These are phyloP conservation scores for Fusarium udum DNA, from an alignment of 2,329 filamentous ascomycete species.

Conservation along the genomic window DNA sequence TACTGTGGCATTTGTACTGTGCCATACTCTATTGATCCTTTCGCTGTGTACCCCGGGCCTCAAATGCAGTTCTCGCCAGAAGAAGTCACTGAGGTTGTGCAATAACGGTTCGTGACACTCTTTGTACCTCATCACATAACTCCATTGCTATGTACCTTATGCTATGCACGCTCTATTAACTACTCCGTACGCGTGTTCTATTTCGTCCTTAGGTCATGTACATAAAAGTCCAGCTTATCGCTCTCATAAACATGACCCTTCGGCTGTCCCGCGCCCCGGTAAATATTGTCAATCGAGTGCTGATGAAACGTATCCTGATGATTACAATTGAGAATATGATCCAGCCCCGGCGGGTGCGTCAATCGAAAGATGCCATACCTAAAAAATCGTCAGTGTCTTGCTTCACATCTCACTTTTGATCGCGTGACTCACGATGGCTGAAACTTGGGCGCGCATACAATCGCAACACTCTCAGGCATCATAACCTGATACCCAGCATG, in stretches of 20 bases:
- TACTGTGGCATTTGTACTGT: not conserved
- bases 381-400: not conserved
- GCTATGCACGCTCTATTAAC: constrained; percentile 31
- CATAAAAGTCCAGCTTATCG: constrained; percentile 68
- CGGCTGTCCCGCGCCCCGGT: constrained; percentile 76
- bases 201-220: constrained; percentile 61
- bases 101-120: not conserved
- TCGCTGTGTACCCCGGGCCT: not conserved
- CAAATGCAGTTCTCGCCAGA: not conserved
- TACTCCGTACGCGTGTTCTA: constrained; percentile 1
- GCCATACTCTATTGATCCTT: not conserved
- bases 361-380: constrained; percentile 93
- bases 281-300: constrained; percentile 72
- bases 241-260: constrained; percentile 76
- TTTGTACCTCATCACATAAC: constrained; percentile 7
- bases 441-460: constrained; percentile 91
- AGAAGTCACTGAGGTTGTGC: not conserved
- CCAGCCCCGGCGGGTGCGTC: constrained; percentile 90
- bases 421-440: constrained; percentile 69
- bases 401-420: not conserved
- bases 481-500: constrained; percentile 95
- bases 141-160: constrained; percentile 38
- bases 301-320: constrained; percentile 87
- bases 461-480: constrained; percentile 95
- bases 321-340: constrained; percentile 82